These are phyloP conservation scores for Atractiella rhizophila DNA, from an alignment of 768 basidiomycete species.

Conservation along the genomic window DNA sequence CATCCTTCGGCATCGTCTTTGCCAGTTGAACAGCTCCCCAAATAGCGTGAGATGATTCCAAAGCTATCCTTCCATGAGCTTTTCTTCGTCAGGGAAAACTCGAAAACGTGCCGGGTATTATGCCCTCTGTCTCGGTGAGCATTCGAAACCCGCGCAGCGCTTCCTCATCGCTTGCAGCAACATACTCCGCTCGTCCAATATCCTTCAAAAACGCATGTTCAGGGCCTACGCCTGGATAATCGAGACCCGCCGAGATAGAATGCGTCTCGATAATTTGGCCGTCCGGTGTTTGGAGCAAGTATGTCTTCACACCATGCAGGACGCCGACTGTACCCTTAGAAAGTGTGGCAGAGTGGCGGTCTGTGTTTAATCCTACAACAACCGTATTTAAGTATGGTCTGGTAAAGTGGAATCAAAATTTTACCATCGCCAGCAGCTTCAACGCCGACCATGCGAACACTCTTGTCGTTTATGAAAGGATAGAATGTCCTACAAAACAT, in stretches of 20 bases:
- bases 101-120: slow-evolving; percentile 49
- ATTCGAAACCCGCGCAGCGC: slow-evolving; percentile 76
- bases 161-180: slow-evolving; percentile 76
- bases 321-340: slow-evolving; percentile 78
- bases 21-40: slow-evolving; percentile 75
- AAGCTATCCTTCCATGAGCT: too few relatives aligned
- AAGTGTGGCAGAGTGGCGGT: slow-evolving; percentile 74
- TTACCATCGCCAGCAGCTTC: slow-evolving; percentile 95
- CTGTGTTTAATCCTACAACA: slow-evolving; percentile 32
- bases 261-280: slow-evolving; percentile 96
- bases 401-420: slow-evolving; percentile 6
- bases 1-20: slow-evolving; percentile 53
- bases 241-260: slow-evolving; percentile 82
- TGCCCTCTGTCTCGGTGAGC: slow-evolving; percentile 78
- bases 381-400: neutral
- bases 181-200: slow-evolving; percentile 73
- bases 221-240: slow-evolving; percentile 93
- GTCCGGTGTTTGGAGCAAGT: slow-evolving; percentile 60
- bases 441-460: slow-evolving; percentile 66
- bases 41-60: slow-evolving; percentile 87
- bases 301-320: slow-evolving; percentile 83
- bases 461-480: slow-evolving; percentile 74
- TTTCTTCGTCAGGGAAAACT: neutral
- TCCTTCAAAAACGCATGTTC: slow-evolving; percentile 97
- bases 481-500: slow-evolving; percentile 48